phyloP scores from a whole-genome alignment of 352 stramenopile species.

The Pythium folliculosum region DNA sequence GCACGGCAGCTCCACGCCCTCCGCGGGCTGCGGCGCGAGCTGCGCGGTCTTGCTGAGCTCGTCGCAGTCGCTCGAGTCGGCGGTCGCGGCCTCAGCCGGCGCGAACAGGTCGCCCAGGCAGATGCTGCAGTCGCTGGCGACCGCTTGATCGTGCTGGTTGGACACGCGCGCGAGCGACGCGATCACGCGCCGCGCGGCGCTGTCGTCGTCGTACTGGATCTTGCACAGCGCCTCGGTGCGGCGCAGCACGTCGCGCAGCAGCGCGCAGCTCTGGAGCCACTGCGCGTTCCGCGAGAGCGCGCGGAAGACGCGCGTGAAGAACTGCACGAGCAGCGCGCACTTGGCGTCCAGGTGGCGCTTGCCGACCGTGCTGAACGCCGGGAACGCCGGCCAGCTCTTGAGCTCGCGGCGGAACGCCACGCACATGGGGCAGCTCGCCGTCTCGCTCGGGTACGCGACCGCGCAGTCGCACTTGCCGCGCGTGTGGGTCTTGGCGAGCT shows the following conservation, averaged over 20 bases:
- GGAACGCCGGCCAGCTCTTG: slow-evolving; percentile 41
- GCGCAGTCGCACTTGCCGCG: slow-evolving; percentile 19
- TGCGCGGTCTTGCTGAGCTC: neutral
- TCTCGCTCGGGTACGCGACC: neutral
- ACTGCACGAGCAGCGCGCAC: slow-evolving; percentile 41
- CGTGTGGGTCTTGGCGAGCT: slow-evolving; percentile 40
- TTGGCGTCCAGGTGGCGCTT: slow-evolving; percentile 57
- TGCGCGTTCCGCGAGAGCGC: slow-evolving; percentile 40
- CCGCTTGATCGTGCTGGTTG: neutral
- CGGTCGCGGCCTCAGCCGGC: slow-evolving; percentile 1
- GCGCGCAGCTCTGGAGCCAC: slow-evolving; percentile 49
- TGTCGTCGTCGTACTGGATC: slow-evolving; percentile 58
- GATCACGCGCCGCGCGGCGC: slow-evolving; percentile 43
- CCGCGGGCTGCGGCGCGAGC: slow-evolving; percentile 5
- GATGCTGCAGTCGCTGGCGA: slow-evolving; percentile 47
- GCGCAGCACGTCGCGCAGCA: slow-evolving; percentile 54
- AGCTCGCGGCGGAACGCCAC: slow-evolving; percentile 42
- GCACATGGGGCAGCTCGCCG: slow-evolving; percentile 38
- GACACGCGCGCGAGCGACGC: slow-evolving; percentile 41
- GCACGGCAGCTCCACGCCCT: slow-evolving; percentile 48
- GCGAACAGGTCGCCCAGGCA: slow-evolving; percentile 43
- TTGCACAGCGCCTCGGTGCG: slow-evolving; percentile 44
- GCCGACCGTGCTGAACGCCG: slow-evolving; percentile 42
- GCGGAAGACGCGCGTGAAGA: slow-evolving; percentile 52
- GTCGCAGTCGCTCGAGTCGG: neutral